phyloP scores from a whole-genome alignment of 495 filamentous ascomycete genomes.

The Rhypophila decipiens region DNA sequence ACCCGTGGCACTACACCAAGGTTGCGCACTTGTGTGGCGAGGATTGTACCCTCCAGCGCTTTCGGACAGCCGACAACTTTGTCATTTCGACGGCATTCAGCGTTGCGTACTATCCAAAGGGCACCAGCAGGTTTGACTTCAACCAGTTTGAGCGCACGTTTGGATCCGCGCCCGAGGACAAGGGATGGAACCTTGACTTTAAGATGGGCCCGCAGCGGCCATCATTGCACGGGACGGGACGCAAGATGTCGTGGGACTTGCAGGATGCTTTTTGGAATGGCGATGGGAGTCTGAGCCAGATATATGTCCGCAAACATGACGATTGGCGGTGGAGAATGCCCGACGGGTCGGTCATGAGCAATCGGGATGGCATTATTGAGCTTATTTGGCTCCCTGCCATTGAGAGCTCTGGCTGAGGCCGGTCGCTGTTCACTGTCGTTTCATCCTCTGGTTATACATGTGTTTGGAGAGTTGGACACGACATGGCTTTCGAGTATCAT shows the following conservation, averaged over 20 bases:
- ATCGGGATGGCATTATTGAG: constrained; percentile 45
- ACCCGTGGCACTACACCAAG: constrained; percentile 60
- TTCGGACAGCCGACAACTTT: constrained; percentile 54
- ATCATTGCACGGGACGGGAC: constrained; percentile 39
- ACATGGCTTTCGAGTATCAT: too few relatives aligned
- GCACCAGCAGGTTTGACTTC: constrained; percentile 52
- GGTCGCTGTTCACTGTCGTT: too few relatives aligned
- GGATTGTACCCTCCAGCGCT: constrained; percentile 58
- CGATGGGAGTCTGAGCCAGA: constrained; percentile 40
- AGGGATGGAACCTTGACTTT: constrained; percentile 48
- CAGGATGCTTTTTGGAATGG: constrained; percentile 33
- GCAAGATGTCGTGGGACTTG: constrained; percentile 50
- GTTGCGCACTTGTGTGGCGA: constrained; percentile 55
- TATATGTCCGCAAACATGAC: constrained; percentile 40
- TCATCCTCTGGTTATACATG: too few relatives aligned
- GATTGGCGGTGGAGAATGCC: constrained; percentile 43
- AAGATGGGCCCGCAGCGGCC: constrained; percentile 43
- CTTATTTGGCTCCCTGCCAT: constrained; percentile 41
- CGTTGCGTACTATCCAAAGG: constrained; percentile 52
- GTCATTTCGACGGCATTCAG: constrained; percentile 59
- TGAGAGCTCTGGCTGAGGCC: too few relatives aligned
- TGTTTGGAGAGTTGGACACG: too few relatives aligned
- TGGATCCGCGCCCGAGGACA: constrained; percentile 47
- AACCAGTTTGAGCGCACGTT: constrained; percentile 61
- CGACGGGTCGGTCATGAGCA: constrained; percentile 37